Conservation (phyloP, 768 basidiomycete genomes). For the Omphalotus guepiniiformis region DNA sequence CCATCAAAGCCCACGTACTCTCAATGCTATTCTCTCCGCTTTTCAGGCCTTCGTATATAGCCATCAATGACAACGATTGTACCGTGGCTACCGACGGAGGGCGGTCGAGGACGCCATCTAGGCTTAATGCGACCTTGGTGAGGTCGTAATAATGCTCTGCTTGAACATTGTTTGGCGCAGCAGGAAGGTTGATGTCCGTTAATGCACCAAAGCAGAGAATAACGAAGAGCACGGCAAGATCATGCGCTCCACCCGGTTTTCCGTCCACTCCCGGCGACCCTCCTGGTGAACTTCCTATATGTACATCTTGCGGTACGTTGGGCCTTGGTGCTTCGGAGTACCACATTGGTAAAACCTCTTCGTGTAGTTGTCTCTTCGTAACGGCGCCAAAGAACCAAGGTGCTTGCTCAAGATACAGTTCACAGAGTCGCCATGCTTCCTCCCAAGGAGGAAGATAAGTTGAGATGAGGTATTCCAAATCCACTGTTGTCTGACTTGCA, state of each 20-base stretch:
- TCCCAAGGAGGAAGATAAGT: slow-evolving; percentile 54
- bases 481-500: slow-evolving; percentile 28
- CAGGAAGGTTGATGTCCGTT: slow-evolving; percentile 48
- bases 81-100: slow-evolving; percentile 70
- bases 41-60: slow-evolving; percentile 65
- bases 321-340: slow-evolving; percentile 46
- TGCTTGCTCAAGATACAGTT: slow-evolving; percentile 73
- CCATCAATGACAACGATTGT: slow-evolving; percentile 63
- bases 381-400: slow-evolving; percentile 80
- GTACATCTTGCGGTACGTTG: slow-evolving; percentile 1
- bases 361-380: slow-evolving; percentile 55
- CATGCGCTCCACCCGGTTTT: slow-evolving; percentile 40
- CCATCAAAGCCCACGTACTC: slow-evolving; percentile 63
- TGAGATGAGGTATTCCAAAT: slow-evolving; percentile 42
- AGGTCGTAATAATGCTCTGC: slow-evolving; percentile 56
- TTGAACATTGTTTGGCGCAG: slow-evolving; percentile 47
- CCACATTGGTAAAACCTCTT: slow-evolving; percentile 64
- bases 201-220: slow-evolving; percentile 61
- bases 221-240: slow-evolving; percentile 59
- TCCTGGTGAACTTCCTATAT: background rate
- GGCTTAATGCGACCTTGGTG: slow-evolving; percentile 57
- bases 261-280: slow-evolving; percentile 6
- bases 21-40: slow-evolving; percentile 69
- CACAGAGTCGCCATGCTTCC: slow-evolving; percentile 53
- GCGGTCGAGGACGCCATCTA: slow-evolving; percentile 66